Conservation (phyloP, 2,329 filamentous ascomycete genomes). For the Blastomyces emzantsi region DNA sequence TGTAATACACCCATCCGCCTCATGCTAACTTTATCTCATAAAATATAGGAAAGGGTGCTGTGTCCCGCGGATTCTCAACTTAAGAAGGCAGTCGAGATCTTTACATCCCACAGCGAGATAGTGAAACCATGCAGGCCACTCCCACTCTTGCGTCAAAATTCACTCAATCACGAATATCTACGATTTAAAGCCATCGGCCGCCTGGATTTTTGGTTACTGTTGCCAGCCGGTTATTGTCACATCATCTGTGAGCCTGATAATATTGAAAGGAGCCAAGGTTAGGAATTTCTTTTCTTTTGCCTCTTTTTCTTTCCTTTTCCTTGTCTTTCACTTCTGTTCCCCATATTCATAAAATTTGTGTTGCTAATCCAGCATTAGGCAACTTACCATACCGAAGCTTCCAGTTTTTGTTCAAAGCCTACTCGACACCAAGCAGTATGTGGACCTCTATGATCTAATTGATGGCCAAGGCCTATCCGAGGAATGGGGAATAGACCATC, state of each 20-base stretch:
- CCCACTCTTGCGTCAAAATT: not conserved
- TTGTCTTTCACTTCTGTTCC: not conserved
- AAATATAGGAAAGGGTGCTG: conserved; percentile 4
- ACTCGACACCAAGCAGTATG: conserved; percentile 16
- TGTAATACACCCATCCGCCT: not conserved
- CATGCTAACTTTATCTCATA: not conserved
- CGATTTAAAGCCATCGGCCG: conserved; percentile 1
- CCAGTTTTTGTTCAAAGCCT: conserved; percentile 20
- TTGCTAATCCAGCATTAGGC: conserved; percentile 13
- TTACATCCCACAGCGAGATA: not conserved
- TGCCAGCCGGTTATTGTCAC: not conserved
- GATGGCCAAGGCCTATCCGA: conserved; percentile 19
- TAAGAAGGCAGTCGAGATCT: not conserved
- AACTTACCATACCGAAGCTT: conserved; percentile 19
- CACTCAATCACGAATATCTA: not conserved
- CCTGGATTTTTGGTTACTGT: not conserved
- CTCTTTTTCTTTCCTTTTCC: not conserved
- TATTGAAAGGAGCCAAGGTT: not conserved
- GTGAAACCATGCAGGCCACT: not conserved
- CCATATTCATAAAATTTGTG: too few relatives aligned
- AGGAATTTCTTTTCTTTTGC: not conserved
- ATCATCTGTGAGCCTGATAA: not conserved
- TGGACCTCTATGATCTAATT: conserved; percentile 18
- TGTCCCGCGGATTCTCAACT: conserved; percentile 3
- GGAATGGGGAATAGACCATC: conserved; percentile 19